Evolutionary conservation across 208 protist genomes (phyloP), one percentile per base, ranked within the genome.

Genomic region (Leishmania martiniquensis): DNA sequence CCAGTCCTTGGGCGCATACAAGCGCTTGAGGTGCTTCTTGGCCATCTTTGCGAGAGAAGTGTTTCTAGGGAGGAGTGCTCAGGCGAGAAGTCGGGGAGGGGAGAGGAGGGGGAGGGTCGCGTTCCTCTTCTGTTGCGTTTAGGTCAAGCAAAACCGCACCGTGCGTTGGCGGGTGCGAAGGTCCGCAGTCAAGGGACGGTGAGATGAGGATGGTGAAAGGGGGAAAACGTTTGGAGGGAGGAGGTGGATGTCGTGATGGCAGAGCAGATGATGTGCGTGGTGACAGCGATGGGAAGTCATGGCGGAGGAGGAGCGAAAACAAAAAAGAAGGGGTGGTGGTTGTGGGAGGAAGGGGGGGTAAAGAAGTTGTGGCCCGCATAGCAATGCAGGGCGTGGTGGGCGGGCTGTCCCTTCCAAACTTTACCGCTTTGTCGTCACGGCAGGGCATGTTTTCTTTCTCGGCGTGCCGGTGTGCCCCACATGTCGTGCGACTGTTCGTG

Each of bases 1-100:
- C 99, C 99, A 99, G 91, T 99, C 98, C 78, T 95, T 96, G 75
- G 99, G 99, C 67, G 99, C 99, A 86, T 93, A 96, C 65, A 99
- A 87, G 86, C 99, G 97, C 97, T 99, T 99, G 70, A 99, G 86
- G 95, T 99, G 99, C 88, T 99, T 99, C 94, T 99, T 99, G 77
- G 98, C 98, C 93, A 96, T 96, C 51, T 85, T 93, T 47, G 69
- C 51, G 15, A 17, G 69, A 39, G 15, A 45, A 25, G 54, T 25
- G n/a, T 34, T 62, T 22, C n/a, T 10, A 29, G 29, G 34, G 60
- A 4, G 60, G 15, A 0, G 17, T 1, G 10, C 60, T 66, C 34
- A n/a, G 42, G 34, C 34, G 60, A 42, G 20, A 66, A 39, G 17
- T 66, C 12, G 15, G 34, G 34, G 34, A 7, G 13, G 4, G 60